Evolutionary conservation across 371 early-diverging fungal genomes (phyloP), one percentile per base, ranked within the genome.

Genomic region (Saksenaea vasiformis): DNA sequence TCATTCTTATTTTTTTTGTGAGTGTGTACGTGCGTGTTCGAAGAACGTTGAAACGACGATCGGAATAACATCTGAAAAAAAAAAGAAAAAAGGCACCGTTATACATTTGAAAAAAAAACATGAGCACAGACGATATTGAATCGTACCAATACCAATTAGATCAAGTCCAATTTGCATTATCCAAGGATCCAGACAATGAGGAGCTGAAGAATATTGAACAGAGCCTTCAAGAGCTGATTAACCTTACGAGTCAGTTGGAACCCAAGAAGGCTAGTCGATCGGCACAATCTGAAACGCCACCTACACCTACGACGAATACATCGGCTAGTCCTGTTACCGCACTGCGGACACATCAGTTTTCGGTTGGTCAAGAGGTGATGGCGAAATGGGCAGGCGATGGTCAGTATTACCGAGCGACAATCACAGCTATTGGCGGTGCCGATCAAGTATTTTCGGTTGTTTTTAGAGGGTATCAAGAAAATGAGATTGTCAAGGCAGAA

Each of bases 141-240:
- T 68, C 76, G 14, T 92, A 92, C 68, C 82, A 81, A 56, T 89
- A 86, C 62, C 88, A 90, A 62, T 75, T 91, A 43, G 87, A 87
- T 34, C 90, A 91, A 77, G 90, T 94, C 53, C 88, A 91, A 47
- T 79, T 86, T 68, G 90, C 90, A 0, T 74, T 94, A 39, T 64
- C 70, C 28, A 77, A 77, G 47, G 91, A 91, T 75, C 90, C 92
- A 8, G 71, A 77, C 19, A 91, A 92, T 81, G 74, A 76, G 47
- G 93, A 91, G 67, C 76, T 92, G 41, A 65, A 77, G 65, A 90
- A 85, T 61, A 82, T 93, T 27, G 84, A 85, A 65, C 66, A 73
- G 37, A 90, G 91, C 77, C 78, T 94, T 38, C 78, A 75, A 53
- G 91, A 92, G 64, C 78, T 94, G 53, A 91, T 94, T 62, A 65